Percentiles rank a stretch among this genome's conserved stretches.
Conservation (phyloP, 2,329 filamentous ascomycete genomes). For the Coleophoma cylindrospora region DNA sequence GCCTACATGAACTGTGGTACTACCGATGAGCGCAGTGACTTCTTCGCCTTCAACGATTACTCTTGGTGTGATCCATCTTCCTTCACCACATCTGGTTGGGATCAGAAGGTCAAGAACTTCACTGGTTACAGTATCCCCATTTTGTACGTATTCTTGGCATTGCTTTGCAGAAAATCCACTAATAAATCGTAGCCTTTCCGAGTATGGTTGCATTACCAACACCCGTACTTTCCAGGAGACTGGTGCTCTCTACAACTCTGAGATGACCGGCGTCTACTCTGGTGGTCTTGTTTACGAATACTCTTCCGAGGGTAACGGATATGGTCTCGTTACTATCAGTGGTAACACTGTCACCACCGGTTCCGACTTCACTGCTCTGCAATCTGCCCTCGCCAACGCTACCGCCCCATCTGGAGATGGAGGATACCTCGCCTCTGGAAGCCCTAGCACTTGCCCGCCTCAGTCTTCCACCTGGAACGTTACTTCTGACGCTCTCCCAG, state of each 20-base stretch:
- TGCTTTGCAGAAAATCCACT: background rate
- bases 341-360: slow-evolving; percentile 31
- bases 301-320: slow-evolving; percentile 69
- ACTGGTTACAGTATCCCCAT: slow-evolving; percentile 61
- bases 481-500: slow-evolving; percentile 35
- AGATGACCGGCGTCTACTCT: slow-evolving; percentile 91
- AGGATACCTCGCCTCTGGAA: slow-evolving; percentile 33
- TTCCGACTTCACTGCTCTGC: slow-evolving; percentile 39
- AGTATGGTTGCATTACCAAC: slow-evolving; percentile 83
- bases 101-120: slow-evolving; percentile 61
- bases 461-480: slow-evolving; percentile 40
- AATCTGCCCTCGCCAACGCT: slow-evolving; percentile 33
- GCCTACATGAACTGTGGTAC: slow-evolving; percentile 68
- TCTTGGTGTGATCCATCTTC: slow-evolving; percentile 56
- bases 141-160: slow-evolving; percentile 17
- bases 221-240: slow-evolving; percentile 76
- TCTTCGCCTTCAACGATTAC: slow-evolving; percentile 61
- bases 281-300: slow-evolving; percentile 96
- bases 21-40: slow-evolving; percentile 58
- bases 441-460: slow-evolving; percentile 36
- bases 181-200: slow-evolving; percentile 51
- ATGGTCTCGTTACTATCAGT: slow-evolving; percentile 40
- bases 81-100: slow-evolving; percentile 56
- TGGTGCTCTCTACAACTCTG: slow-evolving; percentile 64
- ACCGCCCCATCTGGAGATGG: slow-evolving; percentile 41